A percentile compares a stretch with the other conserved stretches of the same genome.
Evolutionary conservation across 176 grass and related monocot species (phyloP).

Genomic region (Stipa capillata): DNA sequence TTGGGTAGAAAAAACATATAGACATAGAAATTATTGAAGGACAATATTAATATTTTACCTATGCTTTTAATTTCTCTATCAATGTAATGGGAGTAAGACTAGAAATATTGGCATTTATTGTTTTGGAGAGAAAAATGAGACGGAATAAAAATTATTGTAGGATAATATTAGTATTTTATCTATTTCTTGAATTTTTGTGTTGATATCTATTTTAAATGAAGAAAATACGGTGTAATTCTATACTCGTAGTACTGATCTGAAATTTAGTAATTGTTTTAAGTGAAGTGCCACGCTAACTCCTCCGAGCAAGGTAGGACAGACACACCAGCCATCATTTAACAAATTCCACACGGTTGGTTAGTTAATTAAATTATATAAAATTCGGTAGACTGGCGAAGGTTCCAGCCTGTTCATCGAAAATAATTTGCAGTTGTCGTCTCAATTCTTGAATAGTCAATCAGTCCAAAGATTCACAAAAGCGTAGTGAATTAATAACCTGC

Average conservation of each 20-base stretch:
- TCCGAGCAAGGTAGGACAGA: neutral
- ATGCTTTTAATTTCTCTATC: too few species aligned
- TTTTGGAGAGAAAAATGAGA: too few species aligned
- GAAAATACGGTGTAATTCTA: neutral
- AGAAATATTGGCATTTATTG: too few species aligned
- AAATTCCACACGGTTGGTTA: constrained; percentile 15
- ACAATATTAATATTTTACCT: too few species aligned
- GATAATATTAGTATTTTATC: too few species aligned
- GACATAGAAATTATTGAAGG: neutral
- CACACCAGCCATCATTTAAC: neutral
- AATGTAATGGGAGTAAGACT: too few species aligned
- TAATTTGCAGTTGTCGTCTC: neutral
- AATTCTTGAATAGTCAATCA: neutral
- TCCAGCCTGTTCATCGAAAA: neutral
- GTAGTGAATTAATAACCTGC: neutral
- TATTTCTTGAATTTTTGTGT: too few species aligned
- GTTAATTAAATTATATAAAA: neutral
- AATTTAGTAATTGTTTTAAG: neutral
- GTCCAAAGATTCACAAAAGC: neutral
- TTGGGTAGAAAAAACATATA: too few species aligned
- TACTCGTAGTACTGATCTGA: neutral
- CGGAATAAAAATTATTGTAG: too few species aligned
- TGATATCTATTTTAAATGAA: too few species aligned
- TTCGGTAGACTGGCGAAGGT: neutral
- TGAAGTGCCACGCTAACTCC: neutral